These are phyloP conservation scores for Lophiostoma macrostomum DNA, from an alignment of 495 filamentous ascomycete genomes.

Conservation along the genomic window DNA sequence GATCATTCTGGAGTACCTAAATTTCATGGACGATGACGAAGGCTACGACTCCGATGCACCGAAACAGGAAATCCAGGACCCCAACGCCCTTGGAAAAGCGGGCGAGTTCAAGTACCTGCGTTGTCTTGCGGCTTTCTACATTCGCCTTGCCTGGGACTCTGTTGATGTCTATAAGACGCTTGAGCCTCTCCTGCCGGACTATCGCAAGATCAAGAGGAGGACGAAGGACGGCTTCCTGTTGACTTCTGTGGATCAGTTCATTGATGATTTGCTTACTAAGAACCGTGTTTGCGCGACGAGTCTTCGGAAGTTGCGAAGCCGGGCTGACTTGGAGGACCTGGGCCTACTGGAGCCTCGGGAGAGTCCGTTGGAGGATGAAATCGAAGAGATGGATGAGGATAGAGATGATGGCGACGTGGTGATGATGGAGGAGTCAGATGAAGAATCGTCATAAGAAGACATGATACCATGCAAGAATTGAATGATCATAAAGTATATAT, in stretches of 20 bases:
- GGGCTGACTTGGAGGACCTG: constrained; percentile 82
- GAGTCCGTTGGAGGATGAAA: constrained; percentile 75
- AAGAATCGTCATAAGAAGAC: neutral
- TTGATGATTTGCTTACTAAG: constrained; percentile 87
- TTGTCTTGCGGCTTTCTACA: constrained; percentile 85
- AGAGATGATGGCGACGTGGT: constrained; percentile 32
- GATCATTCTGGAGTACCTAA: constrained; percentile 77
- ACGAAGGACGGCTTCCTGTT: constrained; percentile 67
- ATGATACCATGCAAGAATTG: too few relatives aligned
- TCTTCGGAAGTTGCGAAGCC: constrained; percentile 82
- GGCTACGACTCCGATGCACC: constrained; percentile 59
- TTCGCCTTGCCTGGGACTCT: constrained; percentile 81
- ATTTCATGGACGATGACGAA: constrained; percentile 44
- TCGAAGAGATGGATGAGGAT: constrained; percentile 77
- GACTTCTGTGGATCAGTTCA: constrained; percentile 87
- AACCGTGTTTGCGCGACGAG: constrained; percentile 88
- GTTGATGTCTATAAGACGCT: constrained; percentile 75
- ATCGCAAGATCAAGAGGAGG: constrained; percentile 74
- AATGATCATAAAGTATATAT: too few relatives aligned
- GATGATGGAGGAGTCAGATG: neutral
- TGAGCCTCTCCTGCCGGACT: constrained; percentile 81
- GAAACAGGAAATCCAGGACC: constrained; percentile 14
- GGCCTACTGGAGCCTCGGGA: constrained; percentile 81
- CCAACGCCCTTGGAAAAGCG: constrained; percentile 10
- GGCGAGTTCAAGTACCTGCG: constrained; percentile 65